A percentile compares a stretch with the other conserved stretches of the same genome.
Conservation (phyloP, 2,329 filamentous ascomycete genomes). For the Fusarium sp. region DNA sequence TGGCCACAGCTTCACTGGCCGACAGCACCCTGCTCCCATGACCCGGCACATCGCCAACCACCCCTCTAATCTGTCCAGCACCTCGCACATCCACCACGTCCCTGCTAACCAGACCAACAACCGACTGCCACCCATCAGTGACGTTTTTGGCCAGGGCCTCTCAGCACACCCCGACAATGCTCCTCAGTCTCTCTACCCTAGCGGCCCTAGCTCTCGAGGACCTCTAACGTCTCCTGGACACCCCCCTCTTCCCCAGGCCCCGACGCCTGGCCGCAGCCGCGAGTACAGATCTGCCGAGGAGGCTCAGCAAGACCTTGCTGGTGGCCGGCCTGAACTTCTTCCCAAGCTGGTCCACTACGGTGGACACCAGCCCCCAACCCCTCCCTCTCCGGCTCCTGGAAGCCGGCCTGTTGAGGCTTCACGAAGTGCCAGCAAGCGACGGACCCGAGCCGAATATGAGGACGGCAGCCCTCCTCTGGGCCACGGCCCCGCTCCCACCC, state of each 20-base stretch:
- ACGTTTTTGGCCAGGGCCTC: constrained; percentile 88
- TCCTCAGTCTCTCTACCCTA: constrained; percentile 60
- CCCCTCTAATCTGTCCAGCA: constrained; percentile 80
- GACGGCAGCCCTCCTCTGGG: constrained; percentile 89
- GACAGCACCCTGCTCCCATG: constrained; percentile 77
- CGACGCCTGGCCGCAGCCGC: constrained; percentile 69
- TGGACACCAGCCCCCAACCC: constrained; percentile 90
- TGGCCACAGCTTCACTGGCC: constrained; percentile 92
- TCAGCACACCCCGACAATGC: constrained; percentile 66
- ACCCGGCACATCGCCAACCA: constrained; percentile 82
- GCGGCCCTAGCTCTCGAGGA: constrained; percentile 69
- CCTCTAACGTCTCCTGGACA: constrained; percentile 81
- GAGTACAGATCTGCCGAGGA: constrained; percentile 98
- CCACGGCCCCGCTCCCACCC: constrained; percentile 68
- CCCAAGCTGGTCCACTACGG: constrained; percentile 96
- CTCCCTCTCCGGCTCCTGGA: constrained; percentile 76
- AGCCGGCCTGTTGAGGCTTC: constrained; percentile 57
- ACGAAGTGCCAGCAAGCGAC: constrained; percentile 72
- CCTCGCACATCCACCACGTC: constrained; percentile 88
- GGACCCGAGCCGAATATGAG: constrained; percentile 89
- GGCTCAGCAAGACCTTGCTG: constrained; percentile 86
- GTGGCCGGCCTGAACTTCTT: constrained; percentile 88
- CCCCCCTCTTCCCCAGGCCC: constrained; percentile 61
- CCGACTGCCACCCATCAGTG: constrained; percentile 88
- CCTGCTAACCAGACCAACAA: constrained; percentile 90